Base-by-base conservation (phyloP, 2,329 filamentous ascomycete genomes). In the Penicillium palitans region DNA sequence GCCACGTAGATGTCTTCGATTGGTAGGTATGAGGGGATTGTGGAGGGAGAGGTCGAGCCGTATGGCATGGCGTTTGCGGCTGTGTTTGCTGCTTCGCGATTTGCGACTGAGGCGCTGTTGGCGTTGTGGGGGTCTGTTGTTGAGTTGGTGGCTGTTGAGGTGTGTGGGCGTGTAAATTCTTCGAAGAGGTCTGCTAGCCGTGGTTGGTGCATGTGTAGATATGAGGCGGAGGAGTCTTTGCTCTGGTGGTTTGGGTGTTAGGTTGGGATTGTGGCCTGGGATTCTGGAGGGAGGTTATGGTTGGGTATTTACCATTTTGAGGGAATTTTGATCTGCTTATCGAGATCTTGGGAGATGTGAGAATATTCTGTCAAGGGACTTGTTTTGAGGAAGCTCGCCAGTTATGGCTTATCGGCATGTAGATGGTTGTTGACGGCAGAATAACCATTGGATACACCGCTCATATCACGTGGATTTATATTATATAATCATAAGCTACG, bases 1-100 rank as follows among this genome's bases (percentile, higher is more conserved):
- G 81, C 77, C 2, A 88, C 80, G 65, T 84, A 81, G 68, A 88
- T 86, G 47, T 86, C 83, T 69, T 88, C 86, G 55, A 80, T 74
- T n/a, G 80, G 79, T 8, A 81, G 71, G 68, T 75, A 79, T 5
- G 75, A 76, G 2, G 76, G 74, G 50, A 76, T 68, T 8, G 70
- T 70, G 2, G 76, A 62, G 6, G 68, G 66, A 1, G 71, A 68
- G 1, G 70, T 66, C 2, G 71, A 68, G 39, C 69, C 70, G 61
- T 73, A 74, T 2, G 68, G 70, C 2, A 70, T 58, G 33, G 54
- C 52, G 29, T 59, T 63, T 44, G 59, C 44, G 42, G 44, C 57
- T 42, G 49, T 24, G 33, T 46, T 57, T 33, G 21, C 44, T 44
- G 55, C 57, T 44, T 55, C 31, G 17, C 51, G 51, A 8, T 27